Evolutionary conservation across 78 protist species (phyloP), one percentile per base, ranked within the genome.

Genomic region (Dictyostelium firmibasis): DNA sequence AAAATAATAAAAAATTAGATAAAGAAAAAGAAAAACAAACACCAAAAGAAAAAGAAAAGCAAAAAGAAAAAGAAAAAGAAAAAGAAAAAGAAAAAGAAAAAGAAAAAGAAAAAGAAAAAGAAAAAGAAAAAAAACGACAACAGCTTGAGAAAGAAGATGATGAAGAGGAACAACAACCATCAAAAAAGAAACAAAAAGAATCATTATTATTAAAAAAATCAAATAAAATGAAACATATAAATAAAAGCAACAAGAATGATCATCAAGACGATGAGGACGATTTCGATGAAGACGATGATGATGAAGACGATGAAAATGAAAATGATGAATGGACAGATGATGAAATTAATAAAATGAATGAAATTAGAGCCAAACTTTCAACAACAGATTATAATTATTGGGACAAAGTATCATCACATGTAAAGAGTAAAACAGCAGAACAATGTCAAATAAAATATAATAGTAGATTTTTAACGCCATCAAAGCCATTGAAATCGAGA

Each of bases 361-460:
- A 23, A 23, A 64, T 81, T 11, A 27, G n/a, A 43, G 36, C 20
- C 8, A 72, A 20, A 53, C 23, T 36, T 7, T 64, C 75, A 76
- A 50, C 84, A 33, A n/a, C 78, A 5, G 31, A 36, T 16, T n/a
- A 31, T 3, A 74, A 86, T 81, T 86, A 53, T 57, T 86, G 92
- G 92, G 57, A 86, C 0, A 86, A 25, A 23, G 84, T 86, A 20
- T 20, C 92, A 20, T 25, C 57, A 18, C 31, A 35, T 23, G 78
- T 86, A 53, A 84, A 44, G 23, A 86, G 77, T 16, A 86, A 86
- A 77, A 53, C 92, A 1, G 92, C 92, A 4, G 85, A 86, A 38
- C 92, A 86, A 76, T 86, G 92, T 53, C 92, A 86, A n/a, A 23
- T 3, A 23, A 11, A 86, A 31, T 25, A 74, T 10, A n/a, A 5